These are phyloP conservation scores for Paramecium primaurelia DNA, from an alignment of 73 alveolate genomes.

Conservation along the genomic window DNA sequence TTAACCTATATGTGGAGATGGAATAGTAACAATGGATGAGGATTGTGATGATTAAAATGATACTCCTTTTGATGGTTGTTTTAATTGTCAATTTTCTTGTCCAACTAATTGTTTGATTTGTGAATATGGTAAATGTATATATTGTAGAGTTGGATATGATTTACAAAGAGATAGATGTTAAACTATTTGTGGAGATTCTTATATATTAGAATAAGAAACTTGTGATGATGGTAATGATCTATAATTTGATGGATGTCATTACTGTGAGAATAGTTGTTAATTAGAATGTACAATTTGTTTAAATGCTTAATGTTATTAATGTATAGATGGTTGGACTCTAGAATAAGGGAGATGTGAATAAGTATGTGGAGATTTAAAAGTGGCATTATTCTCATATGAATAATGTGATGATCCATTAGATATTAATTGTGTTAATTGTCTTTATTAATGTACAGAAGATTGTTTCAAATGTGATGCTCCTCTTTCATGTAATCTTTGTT, in stretches of 20 bases:
- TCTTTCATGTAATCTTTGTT: not conserved
- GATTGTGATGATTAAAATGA: not conserved
- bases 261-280: not conserved
- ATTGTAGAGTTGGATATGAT: not conserved
- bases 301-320: not conserved
- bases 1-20: not conserved
- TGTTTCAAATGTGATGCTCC: not conserved
- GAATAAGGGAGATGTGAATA: not conserved
- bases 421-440: not conserved
- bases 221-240: not conserved
- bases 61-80: not conserved
- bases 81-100: not conserved
- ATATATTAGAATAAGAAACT: not conserved
- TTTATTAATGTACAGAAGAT: not conserved
- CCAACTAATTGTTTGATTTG: not conserved
- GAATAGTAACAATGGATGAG: not conserved
- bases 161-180: not conserved
- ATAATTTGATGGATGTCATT: not conserved
- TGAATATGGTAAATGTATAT: not conserved
- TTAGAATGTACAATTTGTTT: not conserved
- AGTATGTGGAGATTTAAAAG: not conserved
- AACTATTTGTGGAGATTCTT: not conserved
- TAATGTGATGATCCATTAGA: not conserved
- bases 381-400: not conserved
- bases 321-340: not conserved